Percentiles rank a stretch among this genome's conserved stretches.
phyloP scores from a whole-genome alignment of 1,284 basidiomycete species.

The Ceratobasidium sp. region DNA sequence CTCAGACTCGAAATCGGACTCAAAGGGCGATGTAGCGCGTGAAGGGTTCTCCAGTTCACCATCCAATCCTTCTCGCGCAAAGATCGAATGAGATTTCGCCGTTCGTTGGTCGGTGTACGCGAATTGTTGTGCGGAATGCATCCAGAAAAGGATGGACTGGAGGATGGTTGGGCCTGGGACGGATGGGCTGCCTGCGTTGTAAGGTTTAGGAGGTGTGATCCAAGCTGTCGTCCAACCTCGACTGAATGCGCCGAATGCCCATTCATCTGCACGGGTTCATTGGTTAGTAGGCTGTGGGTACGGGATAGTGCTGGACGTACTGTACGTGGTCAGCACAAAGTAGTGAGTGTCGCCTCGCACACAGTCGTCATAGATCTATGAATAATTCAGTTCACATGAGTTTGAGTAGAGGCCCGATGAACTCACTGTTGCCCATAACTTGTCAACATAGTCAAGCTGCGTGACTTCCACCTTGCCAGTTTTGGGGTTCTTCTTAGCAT shows the following conservation, averaged over 20 bases:
- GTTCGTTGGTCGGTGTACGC: neutral
- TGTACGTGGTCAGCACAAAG: conserved; percentile 34
- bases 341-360: conserved; percentile 35
- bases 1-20: conserved; percentile 33
- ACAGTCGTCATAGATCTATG: conserved; percentile 36
- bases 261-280: conserved; percentile 1
- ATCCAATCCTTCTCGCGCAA: neutral
- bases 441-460: conserved; percentile 34
- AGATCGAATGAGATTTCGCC: neutral
- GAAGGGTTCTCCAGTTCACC: conserved; percentile 1
- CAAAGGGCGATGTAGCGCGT: conserved; percentile 3
- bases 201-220: conserved; percentile 29
- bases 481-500: conserved; percentile 35
- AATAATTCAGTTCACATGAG: neutral
- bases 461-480: conserved; percentile 28
- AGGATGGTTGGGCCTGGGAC: conserved; percentile 35
- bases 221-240: conserved; percentile 38
- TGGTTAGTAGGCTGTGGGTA: neutral
- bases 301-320: neutral
- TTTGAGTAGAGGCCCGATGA: neutral
- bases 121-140: conserved; percentile 33
- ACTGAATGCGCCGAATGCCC: conserved; percentile 39
- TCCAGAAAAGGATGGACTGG: conserved; percentile 36
- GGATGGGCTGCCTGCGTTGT: conserved; percentile 15
- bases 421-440: conserved; percentile 35